Percentiles rank a stretch among this genome's conserved stretches.
Evolutionary conservation across 495 filamentous ascomycete genomes (phyloP).

Genomic region (Neurospora sp.): DNA sequence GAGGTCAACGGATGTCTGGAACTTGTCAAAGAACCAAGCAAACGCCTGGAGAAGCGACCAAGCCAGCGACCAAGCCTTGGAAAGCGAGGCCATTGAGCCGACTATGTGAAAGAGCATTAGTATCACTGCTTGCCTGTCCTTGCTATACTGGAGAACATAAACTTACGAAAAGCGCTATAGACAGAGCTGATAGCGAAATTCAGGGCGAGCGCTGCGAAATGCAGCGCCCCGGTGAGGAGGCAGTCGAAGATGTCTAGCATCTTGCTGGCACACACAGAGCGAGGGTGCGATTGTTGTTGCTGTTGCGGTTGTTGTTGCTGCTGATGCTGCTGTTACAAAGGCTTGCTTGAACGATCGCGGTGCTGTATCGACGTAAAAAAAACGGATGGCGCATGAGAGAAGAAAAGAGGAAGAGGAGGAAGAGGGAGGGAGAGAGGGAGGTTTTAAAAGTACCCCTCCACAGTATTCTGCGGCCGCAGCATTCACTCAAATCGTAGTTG

Average conservation of each 20-base stretch:
- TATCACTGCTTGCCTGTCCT: not conserved
- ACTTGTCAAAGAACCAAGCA: not conserved
- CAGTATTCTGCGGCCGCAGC: not conserved
- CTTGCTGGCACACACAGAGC: not conserved
- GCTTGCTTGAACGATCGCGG: not conserved
- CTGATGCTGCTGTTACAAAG: not conserved
- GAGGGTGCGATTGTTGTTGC: not conserved
- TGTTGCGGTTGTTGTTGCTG: not conserved
- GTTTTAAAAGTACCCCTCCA: not conserved
- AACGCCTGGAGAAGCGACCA: not conserved
- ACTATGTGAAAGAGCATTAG: not conserved
- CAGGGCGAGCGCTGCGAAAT: not conserved
- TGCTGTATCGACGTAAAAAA: not conserved
- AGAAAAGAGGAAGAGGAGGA: not conserved
- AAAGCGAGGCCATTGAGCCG: too few species aligned
- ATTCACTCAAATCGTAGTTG: not conserved
- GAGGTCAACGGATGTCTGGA: not conserved
- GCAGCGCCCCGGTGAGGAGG: not conserved
- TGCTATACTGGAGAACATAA: not conserved
- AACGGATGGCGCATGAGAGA: not conserved
- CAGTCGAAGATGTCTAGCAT: not conserved
- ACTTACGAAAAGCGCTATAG: not conserved
- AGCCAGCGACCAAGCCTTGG: too few species aligned
- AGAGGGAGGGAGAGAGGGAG: not conserved
- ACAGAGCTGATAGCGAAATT: not conserved